Evolutionary conservation across 2,329 filamentous ascomycete species (phyloP), one percentile per base, ranked within the genome.

Genomic region (Elsinoe australis): DNA sequence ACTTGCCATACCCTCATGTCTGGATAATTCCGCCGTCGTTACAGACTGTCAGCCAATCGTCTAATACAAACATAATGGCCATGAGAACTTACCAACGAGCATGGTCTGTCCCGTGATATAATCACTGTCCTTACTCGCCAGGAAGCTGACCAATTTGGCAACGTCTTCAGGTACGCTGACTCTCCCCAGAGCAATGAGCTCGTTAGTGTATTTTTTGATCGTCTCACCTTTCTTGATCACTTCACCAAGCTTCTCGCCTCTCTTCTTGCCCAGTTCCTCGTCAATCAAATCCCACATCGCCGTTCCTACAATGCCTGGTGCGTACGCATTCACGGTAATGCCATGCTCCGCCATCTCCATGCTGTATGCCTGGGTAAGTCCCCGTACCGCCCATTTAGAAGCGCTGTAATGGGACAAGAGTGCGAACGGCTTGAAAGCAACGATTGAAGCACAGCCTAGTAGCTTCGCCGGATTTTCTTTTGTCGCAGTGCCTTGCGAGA

Each of bases 281-380:
- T 84, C 82, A 47, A 85, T 83, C 2, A 77, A 58, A 36, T 83
- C 80, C 80, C 80, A 85, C 80, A 84, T 84, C 0, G 70, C 67
- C 0, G 79, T 83, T 0, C 74, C 78, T 0, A 85, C 79, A 39
- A 85, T 82, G 0, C 82, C 82, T 0, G 81, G 81, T 0, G 78
- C 80, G 56, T 83, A 84, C 0, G 75, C 73, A 54, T 85, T 85
- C 15, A 75, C 79, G 0, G 77, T 83, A 59, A 85, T 84, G 50
- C 76, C 69, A 58, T 84, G 73, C 38, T 65, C 62, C 0, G 80
- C 80, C 63, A 83, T 69, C 53, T 82, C 80, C 71, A 82, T 78
- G 1, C 81, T 80, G 53, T 81, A 82, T 0, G 73, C 76, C 60
- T 84, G 79, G 1, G 76, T 81, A 44, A 85, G 64, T 0, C 80